phyloP scores from a whole-genome alignment of 805 yeast species.

The Zygoascus bituminiphila region DNA sequence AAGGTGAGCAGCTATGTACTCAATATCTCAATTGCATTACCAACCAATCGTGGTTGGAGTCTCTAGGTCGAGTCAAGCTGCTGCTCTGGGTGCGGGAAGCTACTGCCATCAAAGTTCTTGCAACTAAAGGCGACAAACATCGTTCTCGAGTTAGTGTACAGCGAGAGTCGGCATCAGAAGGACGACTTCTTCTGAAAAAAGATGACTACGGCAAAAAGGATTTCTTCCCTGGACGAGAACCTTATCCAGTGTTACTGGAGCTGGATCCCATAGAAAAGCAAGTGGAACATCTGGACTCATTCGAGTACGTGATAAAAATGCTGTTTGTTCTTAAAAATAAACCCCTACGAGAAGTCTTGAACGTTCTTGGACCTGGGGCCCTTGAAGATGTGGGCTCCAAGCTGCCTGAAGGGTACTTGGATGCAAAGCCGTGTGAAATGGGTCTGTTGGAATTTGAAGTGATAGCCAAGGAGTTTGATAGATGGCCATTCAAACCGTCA shows the following conservation, averaged over 20 bases:
- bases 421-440: conserved; percentile 41
- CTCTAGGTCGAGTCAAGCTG: conserved; percentile 67
- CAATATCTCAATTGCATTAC: conserved; percentile 69
- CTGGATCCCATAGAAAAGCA: conserved; percentile 40
- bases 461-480: conserved; percentile 44
- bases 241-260: conserved; percentile 45
- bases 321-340: conserved; percentile 42
- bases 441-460: conserved; percentile 45
- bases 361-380: conserved; percentile 77
- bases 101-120: conserved; percentile 55
- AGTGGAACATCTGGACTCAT: conserved; percentile 42
- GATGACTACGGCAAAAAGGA: conserved; percentile 37
- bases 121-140: conserved; percentile 41
- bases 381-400: conserved; percentile 29
- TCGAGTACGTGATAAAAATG: conserved; percentile 61
- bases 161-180: conserved; percentile 33
- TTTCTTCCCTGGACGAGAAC: conserved; percentile 9
- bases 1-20: conserved; percentile 60
- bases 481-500: conserved; percentile 86
- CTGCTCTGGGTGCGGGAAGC: conserved; percentile 55
- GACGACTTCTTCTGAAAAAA: conserved; percentile 23
- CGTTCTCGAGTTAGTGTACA: conserved; percentile 60
- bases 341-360: conserved; percentile 40
- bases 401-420: conserved; percentile 30
- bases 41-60: conserved; percentile 64